These are phyloP conservation scores for Prunus mira DNA, from an alignment of 306 rosid species.

Conservation along the genomic window DNA sequence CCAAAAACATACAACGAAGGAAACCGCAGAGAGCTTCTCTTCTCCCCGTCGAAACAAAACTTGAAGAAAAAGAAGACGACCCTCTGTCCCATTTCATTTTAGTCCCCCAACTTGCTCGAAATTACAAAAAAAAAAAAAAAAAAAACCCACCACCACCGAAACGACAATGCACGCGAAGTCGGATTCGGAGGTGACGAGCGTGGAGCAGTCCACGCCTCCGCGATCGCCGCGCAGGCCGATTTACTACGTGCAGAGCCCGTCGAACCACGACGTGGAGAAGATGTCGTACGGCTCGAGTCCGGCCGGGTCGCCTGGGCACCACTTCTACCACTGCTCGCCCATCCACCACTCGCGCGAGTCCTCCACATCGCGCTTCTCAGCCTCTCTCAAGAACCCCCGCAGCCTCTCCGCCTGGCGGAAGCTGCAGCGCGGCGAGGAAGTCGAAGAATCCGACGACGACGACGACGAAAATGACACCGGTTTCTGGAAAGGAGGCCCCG, in stretches of 20 bases:
- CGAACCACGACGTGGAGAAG: slow-evolving; percentile 86
- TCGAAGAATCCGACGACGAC: slow-evolving; percentile 8
- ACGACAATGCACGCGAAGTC: slow-evolving; percentile 69
- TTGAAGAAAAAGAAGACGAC: neutral
- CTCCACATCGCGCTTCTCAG: slow-evolving; percentile 89
- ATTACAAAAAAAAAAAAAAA: neutral
- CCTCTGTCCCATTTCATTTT: neutral
- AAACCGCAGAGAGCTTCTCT: neutral
- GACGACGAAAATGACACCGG: slow-evolving; percentile 24
- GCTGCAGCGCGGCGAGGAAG: slow-evolving; percentile 28
- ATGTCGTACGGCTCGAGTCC: slow-evolving; percentile 96
- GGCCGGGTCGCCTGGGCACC: slow-evolving; percentile 63
- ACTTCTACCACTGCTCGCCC: slow-evolving; percentile 69
- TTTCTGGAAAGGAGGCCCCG: slow-evolving; percentile 6
- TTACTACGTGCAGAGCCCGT: slow-evolving; percentile 93
- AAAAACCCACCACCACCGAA: neutral
- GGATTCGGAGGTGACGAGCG: slow-evolving; percentile 79
- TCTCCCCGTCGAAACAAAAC: neutral
- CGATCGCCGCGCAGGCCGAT: slow-evolving; percentile 78
- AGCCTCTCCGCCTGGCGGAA: slow-evolving; percentile 55
- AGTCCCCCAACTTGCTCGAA: neutral
- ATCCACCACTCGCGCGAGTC: slow-evolving; percentile 97
- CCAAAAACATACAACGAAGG: neutral
- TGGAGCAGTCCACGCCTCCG: slow-evolving; percentile 66
- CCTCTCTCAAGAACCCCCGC: slow-evolving; percentile 64